Base-by-base conservation (phyloP, 176 grass and related monocot species). In the Bonia amplexicaulis region DNA sequence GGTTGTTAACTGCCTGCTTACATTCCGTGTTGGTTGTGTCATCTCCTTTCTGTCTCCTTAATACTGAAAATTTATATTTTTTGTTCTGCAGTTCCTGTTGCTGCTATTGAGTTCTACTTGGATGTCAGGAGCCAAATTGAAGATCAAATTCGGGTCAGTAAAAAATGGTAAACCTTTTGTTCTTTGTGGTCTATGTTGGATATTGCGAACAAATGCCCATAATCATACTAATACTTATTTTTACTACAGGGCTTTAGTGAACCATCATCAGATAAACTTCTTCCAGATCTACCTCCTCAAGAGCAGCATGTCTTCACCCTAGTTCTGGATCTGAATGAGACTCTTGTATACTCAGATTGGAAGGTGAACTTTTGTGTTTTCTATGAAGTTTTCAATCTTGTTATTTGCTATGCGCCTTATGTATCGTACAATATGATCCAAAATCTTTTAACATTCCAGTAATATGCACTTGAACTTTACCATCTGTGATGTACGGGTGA, bases 291-390 rank as follows among this genome's bases (percentile, higher is more conserved):
- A 89, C 74, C 58, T 87, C 96, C 96, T 92, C 88, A 96, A 66
- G 96, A 99, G 59, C 93, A 99, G 79, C 87, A 95, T 89, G 86
- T 96, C 78, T 94, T 92, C 47, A 99, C 96, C 62, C 84, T 99
- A 79, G 96, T 99, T 91, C 91, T 99, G 35, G 93, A 99, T 82
- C 81, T 99, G 35, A 95, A 99, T 55, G 96, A 99, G 66, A 99
- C 96, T 87, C 91, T 99, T 79, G 86, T 99, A 82, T 95, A 92
- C 88, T 96, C 93, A 81, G 93, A 99, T 85, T 99, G 96, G 96
- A 90, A 96, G 96, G 96, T 99, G 45, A 61, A 6, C 9, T 35
- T 39, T 75, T 78, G 7, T 83, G 40, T 68, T 83, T 71, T 54
- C 35, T 52, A 88, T 2, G n/a, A 69, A 45, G 31, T 60, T 31